Evolutionary conservation across 2,329 filamentous ascomycete genomes (phyloP).

Genomic region (Penicillium capsulatum): DNA sequence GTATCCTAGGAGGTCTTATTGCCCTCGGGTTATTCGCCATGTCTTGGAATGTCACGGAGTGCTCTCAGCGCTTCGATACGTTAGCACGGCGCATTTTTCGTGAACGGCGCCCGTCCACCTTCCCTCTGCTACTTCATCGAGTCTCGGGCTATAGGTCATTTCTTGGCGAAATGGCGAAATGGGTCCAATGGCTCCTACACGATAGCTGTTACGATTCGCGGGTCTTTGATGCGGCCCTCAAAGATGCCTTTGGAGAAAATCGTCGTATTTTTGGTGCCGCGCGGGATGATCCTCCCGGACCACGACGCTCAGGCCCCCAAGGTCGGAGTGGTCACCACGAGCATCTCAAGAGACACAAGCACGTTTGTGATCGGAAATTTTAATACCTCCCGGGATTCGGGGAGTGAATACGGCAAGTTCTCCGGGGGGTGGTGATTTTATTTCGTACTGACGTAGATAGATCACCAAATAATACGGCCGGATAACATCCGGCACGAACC

Average conservation of each 20-base stretch:
- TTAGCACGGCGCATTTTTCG: conserved; percentile 12
- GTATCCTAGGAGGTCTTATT: conserved; percentile 14
- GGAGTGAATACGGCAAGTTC: conserved; percentile 5
- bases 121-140: conserved; percentile 4
- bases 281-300: background rate
- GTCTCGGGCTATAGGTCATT: conserved; percentile 5
- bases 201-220: conserved; percentile 21
- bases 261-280: conserved; percentile 14
- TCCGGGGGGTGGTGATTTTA: no score
- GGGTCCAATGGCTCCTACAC: conserved; percentile 17
- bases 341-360: conserved; percentile 16
- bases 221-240: conserved; percentile 18
- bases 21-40: conserved; percentile 16
- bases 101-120: conserved; percentile 13
- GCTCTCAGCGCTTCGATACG: conserved; percentile 11
- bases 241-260: conserved; percentile 14
- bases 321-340: conserved; percentile 17
- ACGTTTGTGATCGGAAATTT: conserved; percentile 23
- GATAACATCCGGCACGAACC: conserved; percentile 8
- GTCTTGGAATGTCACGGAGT: conserved; percentile 12
- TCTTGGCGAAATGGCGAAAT: conserved; percentile 9
- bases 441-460: conserved; percentile 5
- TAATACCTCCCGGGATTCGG: conserved; percentile 6
- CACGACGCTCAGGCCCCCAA: conserved; percentile 7
- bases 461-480: conserved; percentile 13